Conservation (phyloP, 169 alveolate genomes). For the Cryptosporidium tyzzeri region DNA sequence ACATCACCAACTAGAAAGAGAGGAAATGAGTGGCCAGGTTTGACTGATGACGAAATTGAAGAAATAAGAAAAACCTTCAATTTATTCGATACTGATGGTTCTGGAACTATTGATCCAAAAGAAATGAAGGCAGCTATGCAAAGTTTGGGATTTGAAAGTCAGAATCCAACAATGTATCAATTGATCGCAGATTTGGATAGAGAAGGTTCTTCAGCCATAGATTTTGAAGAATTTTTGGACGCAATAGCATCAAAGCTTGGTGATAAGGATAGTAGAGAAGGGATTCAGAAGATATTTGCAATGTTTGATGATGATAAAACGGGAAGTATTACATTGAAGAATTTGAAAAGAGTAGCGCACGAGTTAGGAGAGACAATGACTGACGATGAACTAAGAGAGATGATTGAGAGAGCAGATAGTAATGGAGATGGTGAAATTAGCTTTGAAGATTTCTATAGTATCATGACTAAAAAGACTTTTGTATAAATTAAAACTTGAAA, state of each 20-base stretch:
- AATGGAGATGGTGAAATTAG: constrained; percentile 98
- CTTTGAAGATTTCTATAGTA: constrained; percentile 97
- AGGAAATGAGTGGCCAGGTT: constrained; percentile 89
- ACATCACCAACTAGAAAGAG: constrained; percentile 76
- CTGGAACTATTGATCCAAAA: constrained; percentile 97
- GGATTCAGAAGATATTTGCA: constrained; percentile 96
- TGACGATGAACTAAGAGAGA: constrained; percentile 97
- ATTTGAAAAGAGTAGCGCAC: constrained; percentile 97
- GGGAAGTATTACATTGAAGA: constrained; percentile 94
- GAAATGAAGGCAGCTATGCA: constrained; percentile 99
- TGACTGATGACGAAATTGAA: constrained; percentile 97
- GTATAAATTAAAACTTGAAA: constrained; percentile 82
- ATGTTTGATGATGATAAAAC: constrained; percentile 97
- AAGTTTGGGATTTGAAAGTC: constrained; percentile 98
- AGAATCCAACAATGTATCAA: constrained; percentile 97
- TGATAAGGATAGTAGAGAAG: constrained; percentile 97
- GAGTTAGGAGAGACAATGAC: constrained; percentile 98
- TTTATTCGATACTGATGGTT: constrained; percentile 98
- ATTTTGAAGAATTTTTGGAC: constrained; percentile 97
- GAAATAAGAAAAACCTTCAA: constrained; percentile 99
- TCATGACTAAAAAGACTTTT: constrained; percentile 97
- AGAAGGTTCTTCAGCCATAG: constrained; percentile 95
- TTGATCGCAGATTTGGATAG: constrained; percentile 98
- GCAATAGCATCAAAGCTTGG: constrained; percentile 97
- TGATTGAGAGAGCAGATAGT: constrained; percentile 98